These are phyloP conservation scores for Asclepias syriaca DNA, from an alignment of 257 asterid species.

Conservation along the genomic window DNA sequence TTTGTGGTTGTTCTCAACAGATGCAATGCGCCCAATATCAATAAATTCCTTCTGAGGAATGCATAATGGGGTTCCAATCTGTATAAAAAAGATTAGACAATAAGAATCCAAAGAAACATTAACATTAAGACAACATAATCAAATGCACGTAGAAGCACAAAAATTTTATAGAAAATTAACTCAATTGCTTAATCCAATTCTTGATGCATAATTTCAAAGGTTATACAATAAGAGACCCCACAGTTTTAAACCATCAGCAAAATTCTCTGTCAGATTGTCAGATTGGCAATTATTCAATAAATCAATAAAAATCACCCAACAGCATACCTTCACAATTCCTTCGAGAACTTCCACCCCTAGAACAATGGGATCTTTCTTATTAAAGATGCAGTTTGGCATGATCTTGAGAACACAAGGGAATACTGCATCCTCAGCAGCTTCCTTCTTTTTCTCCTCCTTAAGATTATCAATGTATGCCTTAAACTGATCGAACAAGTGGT, in stretches of 20 bases:
- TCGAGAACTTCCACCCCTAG: constrained; percentile 87
- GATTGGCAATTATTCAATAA: not conserved
- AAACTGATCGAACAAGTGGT: constrained; percentile 88
- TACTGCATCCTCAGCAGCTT: constrained; percentile 91
- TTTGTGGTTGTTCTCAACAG: constrained; percentile 85
- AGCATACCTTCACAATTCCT: constrained; percentile 69
- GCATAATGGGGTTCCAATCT: constrained; percentile 75
- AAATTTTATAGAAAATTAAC: not conserved
- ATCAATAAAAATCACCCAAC: not conserved
- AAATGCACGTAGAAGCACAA: not conserved
- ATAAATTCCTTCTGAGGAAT: constrained; percentile 76
- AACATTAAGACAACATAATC: not conserved
- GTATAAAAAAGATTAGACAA: not conserved
- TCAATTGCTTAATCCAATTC: not conserved
- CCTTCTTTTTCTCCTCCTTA: constrained; percentile 91
- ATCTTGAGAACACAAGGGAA: constrained; percentile 94
- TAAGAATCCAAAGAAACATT: constrained; percentile 7
- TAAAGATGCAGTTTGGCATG: constrained; percentile 73
- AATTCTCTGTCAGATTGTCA: not conserved
- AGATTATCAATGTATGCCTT: constrained; percentile 90
- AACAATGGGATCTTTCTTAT: constrained; percentile 95
- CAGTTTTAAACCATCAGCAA: not conserved
- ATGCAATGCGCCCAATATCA: constrained; percentile 84
- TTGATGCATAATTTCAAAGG: not conserved
- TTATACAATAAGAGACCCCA: not conserved